Percentiles rank a stretch among this genome's conserved stretches.
Conservation (phyloP, 2,329 filamentous ascomycete genomes). For the Colletotrichum neosansevieriae region DNA sequence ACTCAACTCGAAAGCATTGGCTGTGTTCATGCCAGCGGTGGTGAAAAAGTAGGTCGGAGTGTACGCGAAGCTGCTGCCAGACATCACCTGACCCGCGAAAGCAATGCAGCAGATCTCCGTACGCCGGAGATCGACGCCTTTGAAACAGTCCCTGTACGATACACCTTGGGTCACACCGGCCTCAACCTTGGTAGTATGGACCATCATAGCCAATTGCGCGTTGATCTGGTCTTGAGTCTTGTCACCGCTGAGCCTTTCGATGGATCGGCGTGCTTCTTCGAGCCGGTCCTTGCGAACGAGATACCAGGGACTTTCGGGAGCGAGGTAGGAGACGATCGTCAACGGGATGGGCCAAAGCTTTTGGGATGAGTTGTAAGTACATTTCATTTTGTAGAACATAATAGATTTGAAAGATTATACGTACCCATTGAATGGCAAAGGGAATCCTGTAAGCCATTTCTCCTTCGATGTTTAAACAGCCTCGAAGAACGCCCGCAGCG, state of each 20-base stretch:
- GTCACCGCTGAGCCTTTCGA: slow-evolving; percentile 47
- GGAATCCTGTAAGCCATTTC: slow-evolving; percentile 56
- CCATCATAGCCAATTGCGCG: slow-evolving; percentile 44
- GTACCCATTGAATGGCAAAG: slow-evolving; percentile 55
- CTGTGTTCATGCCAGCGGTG: slow-evolving; percentile 55
- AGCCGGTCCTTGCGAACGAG: slow-evolving; percentile 53
- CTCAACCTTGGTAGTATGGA: slow-evolving; percentile 55
- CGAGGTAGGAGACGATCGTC: slow-evolving; percentile 51
- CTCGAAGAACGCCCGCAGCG: slow-evolving; percentile 55
- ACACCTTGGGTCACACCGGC: slow-evolving; percentile 53
- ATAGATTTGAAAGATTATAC: background rate
- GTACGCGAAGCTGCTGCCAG: slow-evolving; percentile 55
- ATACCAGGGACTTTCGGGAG: slow-evolving; percentile 60
- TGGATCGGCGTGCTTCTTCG: slow-evolving; percentile 49
- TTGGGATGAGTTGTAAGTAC: background rate
- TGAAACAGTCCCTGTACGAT: slow-evolving; percentile 62
- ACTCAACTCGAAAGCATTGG: slow-evolving; percentile 55
- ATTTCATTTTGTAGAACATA: background rate
- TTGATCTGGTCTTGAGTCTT: slow-evolving; percentile 39
- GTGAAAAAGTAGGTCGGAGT: slow-evolving; percentile 60
- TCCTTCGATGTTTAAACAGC: slow-evolving; percentile 48
- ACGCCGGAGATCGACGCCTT: slow-evolving; percentile 56
- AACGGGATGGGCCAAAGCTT: slow-evolving; percentile 53
- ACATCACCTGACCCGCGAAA: slow-evolving; percentile 56
- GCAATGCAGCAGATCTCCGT: slow-evolving; percentile 58